Conservation (phyloP, 1,284 basidiomycete species). For the Marasmius tenuissimus region DNA sequence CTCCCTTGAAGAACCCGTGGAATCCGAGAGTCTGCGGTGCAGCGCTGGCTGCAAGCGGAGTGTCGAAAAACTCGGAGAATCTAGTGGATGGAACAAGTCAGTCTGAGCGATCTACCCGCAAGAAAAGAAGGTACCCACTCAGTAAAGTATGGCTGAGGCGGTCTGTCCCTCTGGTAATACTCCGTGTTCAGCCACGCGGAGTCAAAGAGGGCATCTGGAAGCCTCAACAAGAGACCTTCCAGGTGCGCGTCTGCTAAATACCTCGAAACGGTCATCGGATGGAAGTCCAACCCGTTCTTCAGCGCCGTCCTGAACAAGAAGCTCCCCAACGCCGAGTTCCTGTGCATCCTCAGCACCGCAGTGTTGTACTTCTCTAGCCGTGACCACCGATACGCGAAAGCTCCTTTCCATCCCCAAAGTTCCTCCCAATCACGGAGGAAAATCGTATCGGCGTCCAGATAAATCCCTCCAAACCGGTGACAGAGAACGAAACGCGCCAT, state of each 20-base stretch:
- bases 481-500: constrained; percentile 81
- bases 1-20: constrained; percentile 79
- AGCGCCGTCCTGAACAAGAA: constrained; percentile 79
- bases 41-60: constrained; percentile 60
- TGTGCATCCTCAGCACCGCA: constrained; percentile 73
- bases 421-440: constrained; percentile 84
- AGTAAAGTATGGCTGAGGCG: constrained; percentile 77
- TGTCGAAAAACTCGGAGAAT: constrained; percentile 73
- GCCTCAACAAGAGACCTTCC: constrained; percentile 61
- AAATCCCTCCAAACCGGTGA: constrained; percentile 78
- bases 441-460: constrained; percentile 80
- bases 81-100: constrained; percentile 28
- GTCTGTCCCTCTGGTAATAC: constrained; percentile 73
- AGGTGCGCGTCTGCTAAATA: constrained; percentile 72
- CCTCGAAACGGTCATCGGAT: constrained; percentile 73
- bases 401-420: constrained; percentile 79
- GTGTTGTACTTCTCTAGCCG: constrained; percentile 77
- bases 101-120: not conserved
- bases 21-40: constrained; percentile 73
- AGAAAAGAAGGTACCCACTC: constrained; percentile 43
- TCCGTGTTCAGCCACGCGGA: constrained; percentile 82
- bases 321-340: constrained; percentile 67
- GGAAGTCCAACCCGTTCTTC: constrained; percentile 77
- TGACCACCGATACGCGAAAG: constrained; percentile 80
- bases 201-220: constrained; percentile 80